Conservation (phyloP, 192 early-diverging fungal genomes). For the Mortierella hygrophila region DNA sequence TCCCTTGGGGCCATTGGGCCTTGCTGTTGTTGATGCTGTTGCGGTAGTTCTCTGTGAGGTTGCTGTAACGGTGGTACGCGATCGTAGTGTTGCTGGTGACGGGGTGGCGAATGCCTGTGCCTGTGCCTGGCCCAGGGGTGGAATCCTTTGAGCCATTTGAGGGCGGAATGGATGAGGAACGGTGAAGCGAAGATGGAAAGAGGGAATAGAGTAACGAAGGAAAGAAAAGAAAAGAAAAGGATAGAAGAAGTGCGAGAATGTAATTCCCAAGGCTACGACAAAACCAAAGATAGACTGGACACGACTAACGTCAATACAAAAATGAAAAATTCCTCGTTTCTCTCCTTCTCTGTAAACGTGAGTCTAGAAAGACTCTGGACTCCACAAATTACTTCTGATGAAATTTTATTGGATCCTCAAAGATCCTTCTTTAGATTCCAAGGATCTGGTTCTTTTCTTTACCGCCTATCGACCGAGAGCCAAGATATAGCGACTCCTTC, state of each 20-base stretch:
- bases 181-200: not conserved
- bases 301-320: not conserved
- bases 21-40: not conserved
- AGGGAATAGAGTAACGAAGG: slow-evolving; percentile 18
- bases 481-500: slow-evolving; percentile 14
- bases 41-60: not conserved
- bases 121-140: not conserved
- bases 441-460: slow-evolving; percentile 8
- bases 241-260: slow-evolving; percentile 8
- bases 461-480: not conserved
- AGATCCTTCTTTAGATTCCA: slow-evolving; percentile 4
- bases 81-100: slow-evolving; percentile 5
- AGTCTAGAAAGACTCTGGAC: not conserved
- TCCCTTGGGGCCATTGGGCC: not conserved
- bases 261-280: not conserved
- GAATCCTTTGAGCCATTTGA: slow-evolving; percentile 7
- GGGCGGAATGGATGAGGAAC: slow-evolving; percentile 6
- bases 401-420: not conserved
- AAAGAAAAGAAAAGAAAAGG: slow-evolving; percentile 19
- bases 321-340: too few relatives aligned
- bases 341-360: not conserved
- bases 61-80: slow-evolving; percentile 1
- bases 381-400: not conserved
- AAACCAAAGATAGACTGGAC: not conserved
- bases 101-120: slow-evolving; percentile 5